Percentiles rank a stretch among this genome's conserved stretches.
Conservation (phyloP, 352 stramenopile species). For the Globisporangium radiosum region DNA sequence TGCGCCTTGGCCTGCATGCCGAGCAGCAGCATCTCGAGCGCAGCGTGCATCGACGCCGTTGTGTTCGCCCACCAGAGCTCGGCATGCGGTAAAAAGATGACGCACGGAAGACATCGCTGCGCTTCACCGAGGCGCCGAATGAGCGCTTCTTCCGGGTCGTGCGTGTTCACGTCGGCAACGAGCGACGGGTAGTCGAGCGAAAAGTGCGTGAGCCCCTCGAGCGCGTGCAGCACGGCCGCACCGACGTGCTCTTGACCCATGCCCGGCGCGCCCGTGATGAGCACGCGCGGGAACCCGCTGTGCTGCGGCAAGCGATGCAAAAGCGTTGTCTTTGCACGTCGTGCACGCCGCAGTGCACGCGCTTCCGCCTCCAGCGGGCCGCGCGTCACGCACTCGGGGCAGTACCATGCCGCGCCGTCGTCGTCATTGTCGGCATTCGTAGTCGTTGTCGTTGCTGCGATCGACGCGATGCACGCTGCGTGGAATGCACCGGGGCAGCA, state of each 20-base stretch:
- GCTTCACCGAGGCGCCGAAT: conserved; percentile 64
- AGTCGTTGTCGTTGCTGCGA: conserved; percentile 1
- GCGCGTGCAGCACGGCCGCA: conserved; percentile 50
- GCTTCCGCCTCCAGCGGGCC: conserved; percentile 16
- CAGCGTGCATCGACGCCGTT: conserved; percentile 60
- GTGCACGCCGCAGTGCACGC: conserved; percentile 18
- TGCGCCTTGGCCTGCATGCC: conserved; percentile 62
- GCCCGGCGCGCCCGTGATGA: conserved; percentile 47
- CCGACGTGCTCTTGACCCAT: conserved; percentile 78
- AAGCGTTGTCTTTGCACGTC: conserved; percentile 21
- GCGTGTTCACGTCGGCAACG: conserved; percentile 57
- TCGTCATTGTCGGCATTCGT: conserved; percentile 4
- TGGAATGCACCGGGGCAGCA: conserved; percentile 63
- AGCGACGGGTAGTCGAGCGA: conserved; percentile 78
- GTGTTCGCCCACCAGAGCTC: conserved; percentile 77
- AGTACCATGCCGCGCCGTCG: conserved; percentile 35
- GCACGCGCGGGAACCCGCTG: conserved; percentile 58
- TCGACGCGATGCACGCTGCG: conserved; percentile 24
- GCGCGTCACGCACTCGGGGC: conserved; percentile 34
- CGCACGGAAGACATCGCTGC: conserved; percentile 68
- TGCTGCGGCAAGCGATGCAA: conserved; percentile 33
- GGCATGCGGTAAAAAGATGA: conserved; percentile 72
- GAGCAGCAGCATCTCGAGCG: conserved; percentile 79
- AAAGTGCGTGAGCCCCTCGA: conserved; percentile 75
- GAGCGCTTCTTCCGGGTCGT: conserved; percentile 71